These are phyloP conservation scores for Starmera amethionina DNA, from an alignment of 805 yeast genomes.

Conservation along the genomic window DNA sequence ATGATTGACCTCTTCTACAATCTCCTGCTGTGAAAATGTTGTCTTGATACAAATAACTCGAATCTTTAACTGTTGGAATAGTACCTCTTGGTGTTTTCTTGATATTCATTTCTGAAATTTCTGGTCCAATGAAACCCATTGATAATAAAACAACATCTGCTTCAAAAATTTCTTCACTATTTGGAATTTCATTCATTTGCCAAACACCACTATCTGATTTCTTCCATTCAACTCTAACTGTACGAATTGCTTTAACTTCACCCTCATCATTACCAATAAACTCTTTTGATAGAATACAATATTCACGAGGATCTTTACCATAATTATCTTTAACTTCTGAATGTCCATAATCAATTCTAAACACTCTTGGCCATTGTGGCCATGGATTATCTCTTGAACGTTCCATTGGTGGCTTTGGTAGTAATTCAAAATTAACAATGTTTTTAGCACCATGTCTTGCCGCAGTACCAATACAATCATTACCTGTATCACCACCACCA, in stretches of 20 bases:
- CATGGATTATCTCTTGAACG: conserved; percentile 96
- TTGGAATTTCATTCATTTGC: conserved; percentile 98
- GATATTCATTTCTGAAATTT: conserved; percentile 58
- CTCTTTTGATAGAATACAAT: conserved; percentile 90
- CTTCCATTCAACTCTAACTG: conserved; percentile 98
- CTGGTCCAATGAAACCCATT: conserved; percentile 98
- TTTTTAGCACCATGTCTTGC: conserved; percentile 96
- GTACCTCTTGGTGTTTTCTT: conserved; percentile 80
- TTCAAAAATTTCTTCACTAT: conserved; percentile 86
- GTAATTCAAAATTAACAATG: conserved; percentile 85
- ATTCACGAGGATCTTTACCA: conserved; percentile 96
- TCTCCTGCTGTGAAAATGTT: conserved; percentile 95
- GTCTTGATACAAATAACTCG: conserved; percentile 60
- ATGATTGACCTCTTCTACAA: conserved; percentile 96
- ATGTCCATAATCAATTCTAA: conserved; percentile 97
- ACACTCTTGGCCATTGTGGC: conserved; percentile 99
- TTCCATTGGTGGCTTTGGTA: conserved; percentile 82
- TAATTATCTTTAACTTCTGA: conserved; percentile 90
- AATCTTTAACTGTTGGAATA: conserved; percentile 41
- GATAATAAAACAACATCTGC: conserved; percentile 91
- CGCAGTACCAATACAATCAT: conserved; percentile 95
- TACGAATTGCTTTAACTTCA: conserved; percentile 88
- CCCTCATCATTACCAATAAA: conserved; percentile 93
- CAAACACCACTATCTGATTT: conserved; percentile 91
- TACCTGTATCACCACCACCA: conserved; percentile 99